A percentile compares a stretch with the other conserved stretches of the same genome.
phyloP scores from a whole-genome alignment of 371 early-diverging fungal genomes.

The Rhizopus sp. region DNA sequence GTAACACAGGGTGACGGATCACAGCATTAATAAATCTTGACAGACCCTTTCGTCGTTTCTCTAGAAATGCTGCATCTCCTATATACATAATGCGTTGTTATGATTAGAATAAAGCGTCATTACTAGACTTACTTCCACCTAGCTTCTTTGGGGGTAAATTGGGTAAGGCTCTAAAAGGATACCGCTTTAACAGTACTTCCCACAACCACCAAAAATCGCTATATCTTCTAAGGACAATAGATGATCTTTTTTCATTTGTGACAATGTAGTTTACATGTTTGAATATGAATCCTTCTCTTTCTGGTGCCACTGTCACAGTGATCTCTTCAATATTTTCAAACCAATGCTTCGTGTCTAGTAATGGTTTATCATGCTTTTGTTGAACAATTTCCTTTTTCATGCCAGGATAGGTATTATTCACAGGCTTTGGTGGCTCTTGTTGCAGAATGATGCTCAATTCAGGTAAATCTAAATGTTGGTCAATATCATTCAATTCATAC shows the following conservation, averaged over 20 bases:
- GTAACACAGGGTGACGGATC: slow-evolving; percentile 74
- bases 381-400: slow-evolving; percentile 12
- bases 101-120: too few relatives aligned
- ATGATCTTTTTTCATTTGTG: slow-evolving; percentile 45
- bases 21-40: slow-evolving; percentile 77
- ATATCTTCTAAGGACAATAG: slow-evolving; percentile 46
- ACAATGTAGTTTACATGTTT: slow-evolving; percentile 55
- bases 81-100: slow-evolving; percentile 5
- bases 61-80: slow-evolving; percentile 75
- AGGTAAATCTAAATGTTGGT: slow-evolving; percentile 26
- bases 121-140: slow-evolving; percentile 40
- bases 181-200: slow-evolving; percentile 37
- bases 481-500: background rate
- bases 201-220: slow-evolving; percentile 53
- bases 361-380: slow-evolving; percentile 2
- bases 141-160: slow-evolving; percentile 52
- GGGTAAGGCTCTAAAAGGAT: slow-evolving; percentile 48
- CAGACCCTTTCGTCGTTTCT: slow-evolving; percentile 71
- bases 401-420: slow-evolving; percentile 18
- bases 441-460: slow-evolving; percentile 19
- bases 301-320: slow-evolving; percentile 69
- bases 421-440: slow-evolving; percentile 3
- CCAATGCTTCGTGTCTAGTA: slow-evolving; percentile 40
- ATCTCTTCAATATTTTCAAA: slow-evolving; percentile 57
- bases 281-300: slow-evolving; percentile 60